A percentile compares a stretch with the other conserved stretches of the same genome.
Evolutionary conservation across 1,139 yeast species (phyloP).

Genomic region (Yamadazyma triangularis): DNA sequence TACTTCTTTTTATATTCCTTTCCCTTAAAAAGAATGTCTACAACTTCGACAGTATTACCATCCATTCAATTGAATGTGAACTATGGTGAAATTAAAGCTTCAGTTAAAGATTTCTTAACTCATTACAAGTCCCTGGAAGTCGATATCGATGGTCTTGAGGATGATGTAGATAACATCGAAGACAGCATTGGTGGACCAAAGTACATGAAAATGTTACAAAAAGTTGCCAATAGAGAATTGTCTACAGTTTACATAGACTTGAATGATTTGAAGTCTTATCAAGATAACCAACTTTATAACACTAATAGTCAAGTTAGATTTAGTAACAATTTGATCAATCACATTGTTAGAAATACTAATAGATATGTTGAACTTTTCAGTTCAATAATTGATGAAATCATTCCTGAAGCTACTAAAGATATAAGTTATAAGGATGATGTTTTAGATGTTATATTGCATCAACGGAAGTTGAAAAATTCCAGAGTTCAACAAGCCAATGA

Average conservation of each 20-base stretch:
- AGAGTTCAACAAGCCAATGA: slow-evolving; percentile 64
- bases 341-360: slow-evolving; percentile 67
- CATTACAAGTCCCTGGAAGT: slow-evolving; percentile 48
- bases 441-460: slow-evolving; percentile 86
- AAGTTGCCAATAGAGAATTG: slow-evolving; percentile 77
- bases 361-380: slow-evolving; percentile 78
- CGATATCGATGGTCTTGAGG: slow-evolving; percentile 4
- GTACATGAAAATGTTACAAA: slow-evolving; percentile 71
- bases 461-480: slow-evolving; percentile 77
- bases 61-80: slow-evolving; percentile 59
- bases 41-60: slow-evolving; percentile 44
- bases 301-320: slow-evolving; percentile 15
- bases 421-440: slow-evolving; percentile 84
- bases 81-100: slow-evolving; percentile 50
- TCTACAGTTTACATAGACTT: slow-evolving; percentile 69
- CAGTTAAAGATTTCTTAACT: slow-evolving; percentile 54
- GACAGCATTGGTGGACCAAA: slow-evolving; percentile 51
- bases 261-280: slow-evolving; percentile 75
- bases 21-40: slow-evolving; percentile 12
- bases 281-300: slow-evolving; percentile 34
- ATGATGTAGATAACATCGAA: slow-evolving; percentile 1
- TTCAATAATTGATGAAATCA: slow-evolving; percentile 66
- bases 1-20: no score
- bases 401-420: slow-evolving; percentile 81
- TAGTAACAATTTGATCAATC: slow-evolving; percentile 43